These are phyloP conservation scores for Emericellopsis terricola DNA, from an alignment of 495 filamentous ascomycete genomes.

Conservation along the genomic window DNA sequence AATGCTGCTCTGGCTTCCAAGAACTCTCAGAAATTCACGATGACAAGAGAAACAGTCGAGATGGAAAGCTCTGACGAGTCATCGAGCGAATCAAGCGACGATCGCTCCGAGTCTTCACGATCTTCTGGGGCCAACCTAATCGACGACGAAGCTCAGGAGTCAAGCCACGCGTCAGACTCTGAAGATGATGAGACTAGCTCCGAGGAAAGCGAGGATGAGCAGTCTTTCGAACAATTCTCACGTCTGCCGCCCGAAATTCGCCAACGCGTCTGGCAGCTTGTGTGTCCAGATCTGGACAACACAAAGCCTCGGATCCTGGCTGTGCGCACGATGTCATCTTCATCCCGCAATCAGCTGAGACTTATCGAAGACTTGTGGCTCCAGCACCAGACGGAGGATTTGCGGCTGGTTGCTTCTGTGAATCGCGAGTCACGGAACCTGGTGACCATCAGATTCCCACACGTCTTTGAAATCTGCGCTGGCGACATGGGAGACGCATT, in stretches of 20 bases:
- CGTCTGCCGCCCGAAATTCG: slow-evolving; percentile 21
- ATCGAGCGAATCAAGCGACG: no score
- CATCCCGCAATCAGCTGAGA: slow-evolving; percentile 1
- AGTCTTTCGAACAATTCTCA: slow-evolving; percentile 20
- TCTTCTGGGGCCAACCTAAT: no score
- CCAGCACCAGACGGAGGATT: slow-evolving; percentile 10
- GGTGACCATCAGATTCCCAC: slow-evolving; percentile 14
- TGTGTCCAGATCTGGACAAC: slow-evolving; percentile 14
- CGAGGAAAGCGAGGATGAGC: no score
- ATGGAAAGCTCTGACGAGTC: no score
- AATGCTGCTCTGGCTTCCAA: no score
- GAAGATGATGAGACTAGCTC: no score
- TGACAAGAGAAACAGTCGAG: no score
- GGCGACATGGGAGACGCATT: neutral
- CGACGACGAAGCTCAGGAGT: no score
- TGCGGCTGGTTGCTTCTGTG: slow-evolving; percentile 13
- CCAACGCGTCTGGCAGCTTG: slow-evolving; percentile 18
- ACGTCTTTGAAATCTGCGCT: slow-evolving; percentile 8
- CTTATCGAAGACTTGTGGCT: slow-evolving; percentile 6
- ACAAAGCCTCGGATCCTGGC: neutral
- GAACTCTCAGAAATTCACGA: no score
- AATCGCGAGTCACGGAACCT: slow-evolving; percentile 16
- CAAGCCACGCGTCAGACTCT: no score
- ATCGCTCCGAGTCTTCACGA: no score
- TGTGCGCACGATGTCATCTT: neutral